Base-by-base conservation (phyloP, 208 protist species). In the Leishmania aethiopica region DNA sequence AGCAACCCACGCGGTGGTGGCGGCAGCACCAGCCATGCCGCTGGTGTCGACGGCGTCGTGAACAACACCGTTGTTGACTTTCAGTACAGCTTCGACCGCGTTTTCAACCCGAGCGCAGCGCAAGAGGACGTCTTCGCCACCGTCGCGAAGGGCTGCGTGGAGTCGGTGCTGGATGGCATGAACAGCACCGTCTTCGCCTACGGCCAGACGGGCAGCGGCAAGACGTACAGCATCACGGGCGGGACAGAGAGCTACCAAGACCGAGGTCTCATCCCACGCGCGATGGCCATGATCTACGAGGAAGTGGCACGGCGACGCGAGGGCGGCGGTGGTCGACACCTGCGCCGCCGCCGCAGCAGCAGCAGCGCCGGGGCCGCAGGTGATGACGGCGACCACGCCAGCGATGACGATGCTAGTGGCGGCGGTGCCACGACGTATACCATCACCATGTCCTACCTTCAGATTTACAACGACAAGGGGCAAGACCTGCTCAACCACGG, bases 401-500 rank as follows among this genome's bases (percentile, higher is more conserved):
- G 32, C 28, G 28, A 72, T 11, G 67, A 49, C 40, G 67, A 72
- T n/a, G 72, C 84, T 40, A 77, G 77, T 13, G 77, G 49, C 6
- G 64, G 45, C 22, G 77, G 40, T 13, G 3, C 82, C 25, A 85
- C 77, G 19, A 74, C 73, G 40, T 94, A 80, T 74, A 90, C 35
- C 8, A 82, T 98, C 69, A 86, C 84, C 67, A 85, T 96, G 47
- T 93, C 94, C 4, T 97, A 95, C 80, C 79, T 98, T 55, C 94
- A 98, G 78, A 98, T 98, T 47, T 98, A 98, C 84, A 97, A 97
- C 80, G 94, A 98, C 53, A 95, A 97, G 77, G 92, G 96, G 28
- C 94, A 96, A 72, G 96, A 98, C 78, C 79, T 98, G 49, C 89
- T 98, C 17, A 96, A 96, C 77, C 91, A 89, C 77, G 94, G 94